A percentile compares a stretch with the other conserved stretches of the same genome.
Evolutionary conservation across 495 filamentous ascomycete genomes (phyloP).

Genomic region (Symbiotaphrina buchneri): DNA sequence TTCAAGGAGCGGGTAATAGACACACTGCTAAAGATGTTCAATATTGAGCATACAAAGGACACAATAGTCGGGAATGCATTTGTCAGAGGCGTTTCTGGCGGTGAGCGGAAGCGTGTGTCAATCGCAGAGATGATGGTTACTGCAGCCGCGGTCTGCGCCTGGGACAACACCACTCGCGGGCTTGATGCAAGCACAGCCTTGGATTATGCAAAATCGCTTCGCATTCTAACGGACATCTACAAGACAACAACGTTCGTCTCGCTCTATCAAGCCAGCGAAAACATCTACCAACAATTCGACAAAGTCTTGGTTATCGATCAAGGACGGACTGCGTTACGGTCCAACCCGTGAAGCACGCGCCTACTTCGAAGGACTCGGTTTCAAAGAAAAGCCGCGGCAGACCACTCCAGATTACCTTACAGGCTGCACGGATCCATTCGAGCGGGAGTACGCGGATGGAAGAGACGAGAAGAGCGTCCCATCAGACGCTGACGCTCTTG

Average conservation of each 20-base stretch:
- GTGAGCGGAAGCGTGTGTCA: slow-evolving; percentile 65
- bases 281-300: slow-evolving; percentile 57
- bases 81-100: slow-evolving; percentile 58
- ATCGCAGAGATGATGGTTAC: slow-evolving; percentile 51
- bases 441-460: slow-evolving; percentile 34
- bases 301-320: slow-evolving; percentile 62
- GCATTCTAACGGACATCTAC: slow-evolving; percentile 39
- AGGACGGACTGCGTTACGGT: slow-evolving; percentile 62
- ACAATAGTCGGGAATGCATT: slow-evolving; percentile 65
- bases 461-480: slow-evolving; percentile 46
- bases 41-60: slow-evolving; percentile 52
- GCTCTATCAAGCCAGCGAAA: slow-evolving; percentile 66
- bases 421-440: slow-evolving; percentile 47
- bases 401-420: slow-evolving; percentile 68
- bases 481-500: slow-evolving; percentile 58
- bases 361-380: slow-evolving; percentile 56
- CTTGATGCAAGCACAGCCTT: slow-evolving; percentile 61
- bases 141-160: slow-evolving; percentile 49
- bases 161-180: slow-evolving; percentile 70
- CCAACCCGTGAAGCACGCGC: slow-evolving; percentile 32
- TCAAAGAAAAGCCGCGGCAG: slow-evolving; percentile 45
- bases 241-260: slow-evolving; percentile 49
- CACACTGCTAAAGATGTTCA: slow-evolving; percentile 61
- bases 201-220: slow-evolving; percentile 53
- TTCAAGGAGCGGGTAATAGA: slow-evolving; percentile 46